These are phyloP conservation scores for Apiotrichum gamsii DNA, from an alignment of 1,284 basidiomycete genomes.

Conservation along the genomic window DNA sequence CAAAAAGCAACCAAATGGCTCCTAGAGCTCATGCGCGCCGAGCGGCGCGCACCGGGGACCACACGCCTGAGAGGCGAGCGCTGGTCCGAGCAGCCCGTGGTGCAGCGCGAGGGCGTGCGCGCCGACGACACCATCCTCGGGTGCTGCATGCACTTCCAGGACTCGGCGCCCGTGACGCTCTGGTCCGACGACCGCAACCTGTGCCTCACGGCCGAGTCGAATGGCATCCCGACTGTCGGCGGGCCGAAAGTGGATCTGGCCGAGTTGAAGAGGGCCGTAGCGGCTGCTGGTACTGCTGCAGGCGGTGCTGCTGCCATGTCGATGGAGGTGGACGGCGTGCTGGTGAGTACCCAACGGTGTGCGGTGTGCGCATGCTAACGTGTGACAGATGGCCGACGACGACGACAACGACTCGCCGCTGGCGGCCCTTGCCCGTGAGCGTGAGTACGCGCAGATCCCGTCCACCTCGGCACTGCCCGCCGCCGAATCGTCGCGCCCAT, in stretches of 20 bases:
- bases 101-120: neutral
- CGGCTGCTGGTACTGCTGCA: too few relatives aligned
- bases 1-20: constrained; percentile 8
- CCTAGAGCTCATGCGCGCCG: neutral
- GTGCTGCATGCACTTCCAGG: constrained; percentile 8
- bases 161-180: neutral
- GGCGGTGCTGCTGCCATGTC: too few relatives aligned
- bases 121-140: constrained; percentile 10
- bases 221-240: constrained; percentile 1
- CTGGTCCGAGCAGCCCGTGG: neutral
- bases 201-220: constrained; percentile 4
- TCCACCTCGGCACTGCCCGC: too few relatives aligned
- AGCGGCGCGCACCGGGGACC: neutral
- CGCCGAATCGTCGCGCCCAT: too few relatives aligned
- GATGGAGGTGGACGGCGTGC: neutral
- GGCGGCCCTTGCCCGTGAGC: too few relatives aligned
- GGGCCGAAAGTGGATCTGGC: neutral
- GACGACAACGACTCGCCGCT: too few relatives aligned
- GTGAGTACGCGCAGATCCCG: too few relatives aligned
- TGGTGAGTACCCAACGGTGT: neutral
- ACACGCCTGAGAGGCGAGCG: constrained; percentile 1
- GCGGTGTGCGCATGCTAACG: too few relatives aligned
- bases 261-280: neutral
- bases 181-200: constrained; percentile 10
- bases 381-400: too few relatives aligned